A percentile compares a stretch with the other conserved stretches of the same genome.
phyloP scores from a whole-genome alignment of 75 land plant species.

The Ceratopteris richardii region DNA sequence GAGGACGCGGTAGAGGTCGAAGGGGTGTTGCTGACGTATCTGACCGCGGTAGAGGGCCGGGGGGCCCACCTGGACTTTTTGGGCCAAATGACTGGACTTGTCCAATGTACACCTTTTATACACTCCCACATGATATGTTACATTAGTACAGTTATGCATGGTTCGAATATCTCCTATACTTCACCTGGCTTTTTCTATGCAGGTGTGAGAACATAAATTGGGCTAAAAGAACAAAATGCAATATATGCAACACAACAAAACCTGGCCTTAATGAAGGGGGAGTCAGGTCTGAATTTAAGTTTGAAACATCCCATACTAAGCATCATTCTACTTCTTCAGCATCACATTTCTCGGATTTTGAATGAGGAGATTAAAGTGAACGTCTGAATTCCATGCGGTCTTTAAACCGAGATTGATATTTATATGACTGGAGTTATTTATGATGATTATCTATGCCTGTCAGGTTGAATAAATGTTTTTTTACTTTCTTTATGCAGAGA shows the following conservation, averaged over 20 bases:
- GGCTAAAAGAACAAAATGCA: slow-evolving; percentile 94
- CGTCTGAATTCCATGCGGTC: too few species aligned
- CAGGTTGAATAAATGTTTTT: too few species aligned
- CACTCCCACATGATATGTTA: too few species aligned
- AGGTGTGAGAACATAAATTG: slow-evolving; percentile 99
- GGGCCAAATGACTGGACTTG: slow-evolving; percentile 98
- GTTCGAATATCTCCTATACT: too few species aligned
- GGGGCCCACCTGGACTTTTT: slow-evolving; percentile 76
- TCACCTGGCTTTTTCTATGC: not conserved
- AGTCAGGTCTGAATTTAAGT: slow-evolving; percentile 48
- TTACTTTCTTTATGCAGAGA: slow-evolving; percentile 39
- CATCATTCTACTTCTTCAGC: not conserved
- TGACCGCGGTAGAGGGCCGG: slow-evolving; percentile 38
- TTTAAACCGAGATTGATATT: too few species aligned
- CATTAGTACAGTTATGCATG: not conserved
- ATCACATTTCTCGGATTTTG: too few species aligned
- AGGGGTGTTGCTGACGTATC: slow-evolving; percentile 37
- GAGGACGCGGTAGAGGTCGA: slow-evolving; percentile 69
- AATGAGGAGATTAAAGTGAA: too few species aligned
- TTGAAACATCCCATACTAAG: not conserved
- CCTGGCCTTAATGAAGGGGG: slow-evolving; percentile 97
- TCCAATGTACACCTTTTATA: slow-evolving; percentile 66
- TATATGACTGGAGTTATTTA: too few species aligned
- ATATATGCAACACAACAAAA: slow-evolving; percentile 88
- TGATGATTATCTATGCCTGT: too few species aligned